Percentiles rank a stretch among this genome's conserved stretches.
Evolutionary conservation across 805 yeast genomes (phyloP).

Genomic region (Soucietia sequanensis): DNA sequence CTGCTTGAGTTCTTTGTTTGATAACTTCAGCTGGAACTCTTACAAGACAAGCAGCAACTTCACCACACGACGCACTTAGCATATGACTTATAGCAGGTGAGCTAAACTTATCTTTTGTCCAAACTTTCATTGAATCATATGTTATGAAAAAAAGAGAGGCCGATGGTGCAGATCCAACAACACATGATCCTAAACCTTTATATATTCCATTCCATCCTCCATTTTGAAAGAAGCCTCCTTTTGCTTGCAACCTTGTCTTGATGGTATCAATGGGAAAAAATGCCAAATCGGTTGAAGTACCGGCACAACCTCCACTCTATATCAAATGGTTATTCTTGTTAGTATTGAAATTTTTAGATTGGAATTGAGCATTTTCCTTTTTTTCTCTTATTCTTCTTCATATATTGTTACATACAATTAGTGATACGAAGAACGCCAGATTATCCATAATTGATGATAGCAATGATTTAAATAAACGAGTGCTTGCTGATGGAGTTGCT

Average conservation of each 20-base stretch:
- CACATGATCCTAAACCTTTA: slow-evolving; percentile 88
- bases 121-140: slow-evolving; percentile 70
- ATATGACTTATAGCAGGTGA: slow-evolving; percentile 57
- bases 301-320: slow-evolving; percentile 89
- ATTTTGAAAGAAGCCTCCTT: slow-evolving; percentile 87
- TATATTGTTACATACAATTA: slow-evolving; percentile 17
- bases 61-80: slow-evolving; percentile 87
- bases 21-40: slow-evolving; percentile 97
- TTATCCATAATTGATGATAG: slow-evolving; percentile 32
- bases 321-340: no score
- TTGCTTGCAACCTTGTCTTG: slow-evolving; percentile 92
- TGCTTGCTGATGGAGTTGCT: no score
- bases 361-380: no score
- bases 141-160: slow-evolving; percentile 57
- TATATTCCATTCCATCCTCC: slow-evolving; percentile 95
- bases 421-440: slow-evolving; percentile 26
- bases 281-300: slow-evolving; percentile 90
- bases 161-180: slow-evolving; percentile 90
- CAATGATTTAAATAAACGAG: no score
- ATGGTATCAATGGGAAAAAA: slow-evolving; percentile 96
- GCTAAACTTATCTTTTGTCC: slow-evolving; percentile 28
- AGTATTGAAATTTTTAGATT: slow-evolving; percentile 7
- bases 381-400: no score
- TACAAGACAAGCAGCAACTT: slow-evolving; percentile 87
- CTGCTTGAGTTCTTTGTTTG: slow-evolving; percentile 86